A percentile compares a stretch with the other conserved stretches of the same genome.
Conservation (phyloP, 257 asterid genomes). For the Echium plantagineum region DNA sequence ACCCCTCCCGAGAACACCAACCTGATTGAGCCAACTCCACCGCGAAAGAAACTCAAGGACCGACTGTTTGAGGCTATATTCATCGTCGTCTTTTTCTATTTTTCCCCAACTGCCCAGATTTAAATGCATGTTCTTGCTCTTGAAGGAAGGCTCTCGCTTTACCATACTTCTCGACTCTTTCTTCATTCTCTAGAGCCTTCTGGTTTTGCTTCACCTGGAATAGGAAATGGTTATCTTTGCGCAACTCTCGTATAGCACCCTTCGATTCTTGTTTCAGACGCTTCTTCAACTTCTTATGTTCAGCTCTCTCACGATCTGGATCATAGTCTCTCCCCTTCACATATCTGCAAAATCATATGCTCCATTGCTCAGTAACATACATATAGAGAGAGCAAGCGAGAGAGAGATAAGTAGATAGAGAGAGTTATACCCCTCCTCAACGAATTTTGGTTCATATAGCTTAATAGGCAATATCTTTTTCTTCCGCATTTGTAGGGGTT, state of each 20-base stretch:
- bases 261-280: constrained; percentile 47
- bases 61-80: constrained; percentile 8
- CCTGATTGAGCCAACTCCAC: too few relatives aligned
- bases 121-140: constrained; percentile 89
- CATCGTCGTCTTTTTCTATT: constrained; percentile 65
- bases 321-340: constrained; percentile 95
- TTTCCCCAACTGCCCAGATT: constrained; percentile 88
- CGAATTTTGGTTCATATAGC: constrained; percentile 76
- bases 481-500: constrained; percentile 61
- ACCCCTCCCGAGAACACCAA: too few relatives aligned
- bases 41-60: neutral
- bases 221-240: constrained; percentile 76
- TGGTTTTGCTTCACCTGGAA: constrained; percentile 54
- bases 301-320: constrained; percentile 91
- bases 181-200: constrained; percentile 41
- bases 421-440: constrained; percentile 55
- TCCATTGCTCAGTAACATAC: constrained; percentile 4
- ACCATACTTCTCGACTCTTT: constrained; percentile 59
- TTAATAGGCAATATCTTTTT: constrained; percentile 39
- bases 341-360: constrained; percentile 39
- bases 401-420: neutral
- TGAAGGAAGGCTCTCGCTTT: constrained; percentile 70
- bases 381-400: neutral
- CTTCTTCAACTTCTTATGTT: constrained; percentile 54
- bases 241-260: constrained; percentile 72